Conservation (phyloP, 257 asterid species). For the Solanum ossicruentum region DNA sequence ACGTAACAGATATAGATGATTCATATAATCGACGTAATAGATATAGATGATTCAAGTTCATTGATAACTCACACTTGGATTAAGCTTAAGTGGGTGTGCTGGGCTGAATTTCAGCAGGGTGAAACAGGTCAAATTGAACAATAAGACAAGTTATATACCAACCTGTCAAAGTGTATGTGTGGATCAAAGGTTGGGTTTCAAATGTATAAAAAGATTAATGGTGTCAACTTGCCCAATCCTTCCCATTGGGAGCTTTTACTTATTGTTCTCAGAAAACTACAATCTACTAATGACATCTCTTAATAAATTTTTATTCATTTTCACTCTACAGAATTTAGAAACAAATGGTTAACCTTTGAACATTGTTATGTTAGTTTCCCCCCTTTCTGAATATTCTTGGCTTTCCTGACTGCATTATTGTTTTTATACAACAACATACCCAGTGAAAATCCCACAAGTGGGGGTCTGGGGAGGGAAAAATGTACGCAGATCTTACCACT, state of each 20-base stretch:
- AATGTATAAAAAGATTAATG: background rate
- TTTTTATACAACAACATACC: no score
- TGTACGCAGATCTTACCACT: no score
- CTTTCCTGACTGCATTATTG: no score
- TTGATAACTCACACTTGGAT: background rate
- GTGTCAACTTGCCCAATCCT: background rate
- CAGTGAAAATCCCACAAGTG: no score
- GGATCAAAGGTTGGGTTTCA: background rate
- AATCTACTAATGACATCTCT: background rate
- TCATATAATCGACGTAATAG: background rate
- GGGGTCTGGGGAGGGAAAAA: no score
- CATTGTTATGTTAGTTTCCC: background rate
- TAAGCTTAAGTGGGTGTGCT: background rate
- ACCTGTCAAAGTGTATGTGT: background rate
- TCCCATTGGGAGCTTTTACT: background rate
- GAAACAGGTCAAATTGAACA: background rate
- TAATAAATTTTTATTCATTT: background rate
- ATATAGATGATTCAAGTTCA: background rate
- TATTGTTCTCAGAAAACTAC: background rate
- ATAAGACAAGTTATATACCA: background rate
- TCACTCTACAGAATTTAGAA: background rate
- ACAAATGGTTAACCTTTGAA: background rate
- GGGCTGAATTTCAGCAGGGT: background rate
- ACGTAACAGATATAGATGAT: background rate
- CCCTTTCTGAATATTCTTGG: background rate